phyloP scores from a whole-genome alignment of 495 filamentous ascomycete species.

The Podospora bellae-mahoneyi region DNA sequence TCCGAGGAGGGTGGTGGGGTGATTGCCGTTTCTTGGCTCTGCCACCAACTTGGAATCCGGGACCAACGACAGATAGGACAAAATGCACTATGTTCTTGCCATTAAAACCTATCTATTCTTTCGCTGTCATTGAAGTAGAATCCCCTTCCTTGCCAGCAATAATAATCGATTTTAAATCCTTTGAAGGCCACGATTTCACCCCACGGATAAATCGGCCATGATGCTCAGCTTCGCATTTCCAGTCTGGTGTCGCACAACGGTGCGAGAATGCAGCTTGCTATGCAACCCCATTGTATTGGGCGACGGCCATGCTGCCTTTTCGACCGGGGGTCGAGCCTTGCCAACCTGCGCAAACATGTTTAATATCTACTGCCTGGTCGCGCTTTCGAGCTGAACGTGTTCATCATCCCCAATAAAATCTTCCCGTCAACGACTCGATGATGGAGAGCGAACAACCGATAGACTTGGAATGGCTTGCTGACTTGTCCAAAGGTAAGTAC shows the following conservation, averaged over 20 bases:
- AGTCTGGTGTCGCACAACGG: background rate
- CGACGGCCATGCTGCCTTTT: background rate
- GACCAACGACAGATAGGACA: too few species aligned
- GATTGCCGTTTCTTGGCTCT: too few species aligned
- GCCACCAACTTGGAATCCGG: too few species aligned
- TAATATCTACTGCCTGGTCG: background rate
- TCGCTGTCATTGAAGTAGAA: too few species aligned
- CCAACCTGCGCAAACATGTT: background rate
- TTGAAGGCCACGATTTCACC: too few species aligned
- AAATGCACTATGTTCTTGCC: too few species aligned
- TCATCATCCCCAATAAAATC: background rate
- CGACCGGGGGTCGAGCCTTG: constrained; percentile 1
- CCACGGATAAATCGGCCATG: background rate
- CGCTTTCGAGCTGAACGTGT: background rate
- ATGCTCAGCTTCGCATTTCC: background rate
- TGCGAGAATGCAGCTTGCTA: background rate
- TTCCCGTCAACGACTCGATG: background rate
- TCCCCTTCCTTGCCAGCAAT: too few species aligned
- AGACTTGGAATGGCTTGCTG: background rate
- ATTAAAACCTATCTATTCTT: too few species aligned
- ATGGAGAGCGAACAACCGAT: background rate
- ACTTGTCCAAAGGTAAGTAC: background rate
- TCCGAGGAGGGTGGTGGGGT: too few species aligned
- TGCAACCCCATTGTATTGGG: background rate
- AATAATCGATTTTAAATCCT: too few species aligned